Conservation (phyloP, 495 filamentous ascomycete genomes). For the Baudoinia panamericana region DNA sequence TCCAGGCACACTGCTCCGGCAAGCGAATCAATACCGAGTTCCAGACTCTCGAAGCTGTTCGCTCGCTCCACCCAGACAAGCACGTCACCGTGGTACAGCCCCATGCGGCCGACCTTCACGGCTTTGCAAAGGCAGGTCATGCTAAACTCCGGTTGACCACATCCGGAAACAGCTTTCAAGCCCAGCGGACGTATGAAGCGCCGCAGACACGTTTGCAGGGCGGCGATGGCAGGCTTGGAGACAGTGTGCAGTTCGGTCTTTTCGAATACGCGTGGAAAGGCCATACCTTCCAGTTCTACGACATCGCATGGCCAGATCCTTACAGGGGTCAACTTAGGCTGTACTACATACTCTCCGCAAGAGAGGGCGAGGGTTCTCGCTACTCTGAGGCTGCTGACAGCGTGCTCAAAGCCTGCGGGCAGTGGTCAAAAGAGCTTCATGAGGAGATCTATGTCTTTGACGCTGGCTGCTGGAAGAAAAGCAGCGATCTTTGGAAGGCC, state of each 20-base stretch:
- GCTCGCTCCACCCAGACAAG: slow-evolving; percentile 5
- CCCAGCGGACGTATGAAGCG: slow-evolving; percentile 34
- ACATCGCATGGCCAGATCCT: slow-evolving; percentile 36
- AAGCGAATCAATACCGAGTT: slow-evolving; percentile 3
- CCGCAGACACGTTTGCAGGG: slow-evolving; percentile 39
- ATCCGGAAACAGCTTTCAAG: slow-evolving; percentile 18
- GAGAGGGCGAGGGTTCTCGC: slow-evolving; percentile 2
- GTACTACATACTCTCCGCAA: slow-evolving; percentile 31
- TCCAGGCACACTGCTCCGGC: slow-evolving; percentile 2
- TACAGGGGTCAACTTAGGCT: slow-evolving; percentile 16
- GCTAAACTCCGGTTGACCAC: slow-evolving; percentile 30
- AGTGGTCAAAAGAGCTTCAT: slow-evolving; percentile 40
- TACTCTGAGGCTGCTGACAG: slow-evolving; percentile 30
- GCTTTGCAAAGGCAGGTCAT: slow-evolving; percentile 38
- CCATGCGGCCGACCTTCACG: slow-evolving; percentile 26
- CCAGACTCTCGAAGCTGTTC: slow-evolving; percentile 1
- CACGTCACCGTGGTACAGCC: background rate
- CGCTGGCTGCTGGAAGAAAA: slow-evolving; percentile 45
- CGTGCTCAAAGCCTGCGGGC: slow-evolving; percentile 38
- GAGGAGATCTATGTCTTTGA: slow-evolving; percentile 55
- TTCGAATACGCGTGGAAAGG: slow-evolving; percentile 38
- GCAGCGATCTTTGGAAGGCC: slow-evolving; percentile 41
- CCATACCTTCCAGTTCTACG: slow-evolving; percentile 39
- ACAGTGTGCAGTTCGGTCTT: slow-evolving; percentile 37
- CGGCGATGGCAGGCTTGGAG: slow-evolving; percentile 32